Evolutionary conservation across 1,139 yeast genomes (phyloP), one percentile per base, ranked within the genome.

Genomic region (Taphrina communis): DNA sequence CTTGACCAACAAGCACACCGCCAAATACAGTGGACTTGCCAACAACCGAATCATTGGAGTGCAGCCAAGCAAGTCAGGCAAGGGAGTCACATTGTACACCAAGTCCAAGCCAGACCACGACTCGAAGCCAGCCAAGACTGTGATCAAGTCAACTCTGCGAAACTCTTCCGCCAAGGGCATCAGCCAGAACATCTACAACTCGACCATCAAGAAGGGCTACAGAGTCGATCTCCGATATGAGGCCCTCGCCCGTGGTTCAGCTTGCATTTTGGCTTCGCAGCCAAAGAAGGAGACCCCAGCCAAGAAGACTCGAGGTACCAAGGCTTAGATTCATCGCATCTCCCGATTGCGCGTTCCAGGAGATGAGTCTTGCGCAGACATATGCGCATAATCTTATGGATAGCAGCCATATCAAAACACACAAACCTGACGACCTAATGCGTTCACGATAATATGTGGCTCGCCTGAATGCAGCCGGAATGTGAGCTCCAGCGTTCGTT

Each of bases 131-230:
- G 68, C 63, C 63, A 71, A 67, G 69, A 42, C 70, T 50, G 50
- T 65, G 58, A 61, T 71, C 66, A 59, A 59, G 52, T 65, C 73
- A 25, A 72, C 70, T 53, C 81, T 79, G 82, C 80, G 80, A 78
- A 63, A 57, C 67, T 63, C 67, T 11, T 53, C 61, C 39, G 76
- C 77, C 73, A 74, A 77, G 82, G 80, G 80, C 77, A 75, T 81
- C 70, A 74, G 81, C 69, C 79, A 83, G 76, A 77, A 76, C 75
- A 77, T 79, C 72, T 82, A 83, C 75, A 75, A 76, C 72, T 82
- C 85, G 72, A 81, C 80, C 73, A 75, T 78, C 72, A 77, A 81
- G 74, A 78, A 79, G 73, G 81, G 81, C 73, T 82, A 82, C 84
- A 81, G 84, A 77, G 78, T 78, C 71, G 85, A 82, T 74, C 78